Conservation (phyloP, 176 grass and related monocot genomes). For the Elymus sibiricus region DNA sequence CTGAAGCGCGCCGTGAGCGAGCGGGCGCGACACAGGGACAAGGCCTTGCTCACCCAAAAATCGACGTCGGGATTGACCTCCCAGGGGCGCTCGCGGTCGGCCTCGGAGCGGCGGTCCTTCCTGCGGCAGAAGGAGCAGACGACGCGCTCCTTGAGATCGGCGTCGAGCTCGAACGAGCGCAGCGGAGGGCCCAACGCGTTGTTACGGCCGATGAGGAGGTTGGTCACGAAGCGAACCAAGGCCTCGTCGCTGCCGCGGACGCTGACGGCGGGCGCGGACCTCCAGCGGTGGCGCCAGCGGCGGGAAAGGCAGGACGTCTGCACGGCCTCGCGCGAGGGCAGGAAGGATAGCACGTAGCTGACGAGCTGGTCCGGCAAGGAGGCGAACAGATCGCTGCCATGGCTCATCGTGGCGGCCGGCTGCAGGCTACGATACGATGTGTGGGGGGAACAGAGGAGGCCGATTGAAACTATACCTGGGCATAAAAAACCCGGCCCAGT, state of each 20-base stretch:
- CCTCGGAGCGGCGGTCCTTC: not conserved
- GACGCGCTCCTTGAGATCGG: not conserved
- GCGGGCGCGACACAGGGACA: not conserved
- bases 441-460: too few species aligned
- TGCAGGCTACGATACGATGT: too few species aligned
- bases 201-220: not conserved
- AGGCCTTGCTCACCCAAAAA: not conserved
- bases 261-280: not conserved
- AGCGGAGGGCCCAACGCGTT: not conserved
- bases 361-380: not conserved
- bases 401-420: too few species aligned
- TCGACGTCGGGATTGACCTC: not conserved
- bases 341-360: not conserved
- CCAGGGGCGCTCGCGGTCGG: not conserved
- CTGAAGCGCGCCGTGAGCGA: not conserved
- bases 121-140: too few species aligned
- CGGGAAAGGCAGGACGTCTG: not conserved
- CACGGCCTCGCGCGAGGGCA: not conserved
- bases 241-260: not conserved
- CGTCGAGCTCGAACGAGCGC: not conserved
- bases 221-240: not conserved
- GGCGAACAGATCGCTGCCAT: too few species aligned
- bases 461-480: too few species aligned
- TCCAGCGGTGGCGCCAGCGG: not conserved
- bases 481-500: too few species aligned